Base-by-base conservation (phyloP, 2,329 filamentous ascomycete species). In the Phoma sp. region DNA sequence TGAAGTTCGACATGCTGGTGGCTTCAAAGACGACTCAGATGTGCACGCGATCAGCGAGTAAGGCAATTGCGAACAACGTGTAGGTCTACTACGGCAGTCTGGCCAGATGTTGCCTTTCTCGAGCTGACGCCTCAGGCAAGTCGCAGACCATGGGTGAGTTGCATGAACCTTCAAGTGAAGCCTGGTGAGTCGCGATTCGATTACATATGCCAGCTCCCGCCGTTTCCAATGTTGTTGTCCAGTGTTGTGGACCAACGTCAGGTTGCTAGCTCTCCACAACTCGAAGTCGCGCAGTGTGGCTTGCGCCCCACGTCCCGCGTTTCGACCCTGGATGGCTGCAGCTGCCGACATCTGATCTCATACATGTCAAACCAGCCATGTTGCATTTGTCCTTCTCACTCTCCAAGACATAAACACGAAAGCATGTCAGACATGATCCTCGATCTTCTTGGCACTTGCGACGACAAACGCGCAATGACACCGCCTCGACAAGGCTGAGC, bases 401-500 rank as follows among this genome's bases (percentile, higher is more conserved):
- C 41, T 50, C 31, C 41, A 51, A 50, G 47, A 55, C 52, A 46
- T 35, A 10, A 38, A 22, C 36, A 45, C 37, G 47, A 25, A 50
- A 38, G 43, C 48, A 41, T 46, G n/a, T 22, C 35, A 29, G 24
- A 51, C 44, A 56, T 46, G 41, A 41, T 22, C 13, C 41, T 43
- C 38, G 35, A 47, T 51, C 51, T 48, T 43, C 48, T 57, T 44
- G 35, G 38, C 43, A 49, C 54, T 67, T 69, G 67, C 66, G 66
- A 69, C 58, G 50, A 48, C 44, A n/a, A 49, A 63, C 64, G 50
- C 69, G 70, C 68, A 73, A 73, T 71, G 58, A 61, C 65, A 69
- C 59, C 55, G 59, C 62, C 31, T 46, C 50, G 49, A 49, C 64
- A 68, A 57, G 70, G 70, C 71, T 69, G 67, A 73, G 71, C 65